A percentile compares a stretch with the other conserved stretches of the same genome.
Evolutionary conservation across 176 grass and related monocot genomes (phyloP).

Genomic region (Leersia perrieri): DNA sequence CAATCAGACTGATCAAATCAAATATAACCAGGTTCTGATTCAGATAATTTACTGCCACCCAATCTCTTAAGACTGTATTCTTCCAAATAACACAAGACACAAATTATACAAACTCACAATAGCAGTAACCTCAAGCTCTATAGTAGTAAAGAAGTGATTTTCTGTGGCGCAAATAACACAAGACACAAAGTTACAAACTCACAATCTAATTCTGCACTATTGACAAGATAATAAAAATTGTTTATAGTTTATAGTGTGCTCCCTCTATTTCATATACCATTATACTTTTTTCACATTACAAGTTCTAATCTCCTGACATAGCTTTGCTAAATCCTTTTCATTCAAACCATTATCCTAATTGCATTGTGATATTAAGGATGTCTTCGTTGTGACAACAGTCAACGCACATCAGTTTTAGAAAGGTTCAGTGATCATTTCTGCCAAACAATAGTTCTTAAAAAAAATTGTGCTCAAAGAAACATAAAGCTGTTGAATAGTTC

Average conservation of each 20-base stretch:
- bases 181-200: too few species aligned
- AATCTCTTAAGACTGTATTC: not conserved
- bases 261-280: not conserved
- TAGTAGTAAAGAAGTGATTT: not conserved
- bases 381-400: not conserved
- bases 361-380: not conserved
- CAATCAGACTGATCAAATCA: constrained; percentile 7
- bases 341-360: not conserved
- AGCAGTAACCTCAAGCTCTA: not conserved
- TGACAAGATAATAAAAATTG: not conserved
- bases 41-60: not conserved
- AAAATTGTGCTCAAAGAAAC: not conserved
- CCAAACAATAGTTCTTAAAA: not conserved
- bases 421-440: not conserved
- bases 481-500: not conserved
- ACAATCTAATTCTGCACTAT: not conserved
- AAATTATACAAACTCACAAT: not conserved
- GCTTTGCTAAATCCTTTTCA: not conserved
- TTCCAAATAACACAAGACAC: not conserved
- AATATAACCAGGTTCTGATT: not conserved
- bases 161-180: not conserved
- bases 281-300: too few species aligned
- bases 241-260: not conserved
- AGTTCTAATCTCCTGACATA: not conserved
- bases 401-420: not conserved